Base-by-base conservation (phyloP, 2,329 filamentous ascomycete species). In the Conoideocrella luteorostrata region DNA sequence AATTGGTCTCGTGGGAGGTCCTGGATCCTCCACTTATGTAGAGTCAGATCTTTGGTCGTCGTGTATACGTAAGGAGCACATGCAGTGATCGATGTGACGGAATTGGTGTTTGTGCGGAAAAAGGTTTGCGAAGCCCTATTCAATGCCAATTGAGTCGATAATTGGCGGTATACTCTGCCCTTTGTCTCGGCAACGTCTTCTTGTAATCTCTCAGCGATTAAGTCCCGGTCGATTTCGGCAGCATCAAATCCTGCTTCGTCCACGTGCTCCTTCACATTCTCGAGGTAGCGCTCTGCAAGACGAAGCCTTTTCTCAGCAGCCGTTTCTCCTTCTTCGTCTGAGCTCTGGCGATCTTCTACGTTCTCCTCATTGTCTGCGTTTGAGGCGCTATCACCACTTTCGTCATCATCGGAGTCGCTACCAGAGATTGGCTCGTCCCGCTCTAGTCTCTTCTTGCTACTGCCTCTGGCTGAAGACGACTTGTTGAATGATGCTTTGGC, bases 141-240 rank as follows among this genome's bases (percentile, higher is more conserved):
- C 60, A 94, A 85, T 49, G 83, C 79, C 50, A 95, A 73, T 52
- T 86, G 77, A 18, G 77, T 70, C 28, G 86, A 86, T 53, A 98
- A 78, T 61, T 80, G 79, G 41, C 88, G 79, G 68, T 95, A 97
- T 39, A 95, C 77, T 55, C 85, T 84, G 46, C 93, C 93, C 68
- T 96, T 96, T 44, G 80, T 80, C 67, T 96, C 93, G 41, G 93
- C 83, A 34, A 93, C 87, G 61, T 97, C 93, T 66, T 96, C 88
- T 64, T 91, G 82, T 55, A 98, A 70, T 54, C 90, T 75, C 63
- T 95, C 87, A 33, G 91, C 89, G 56, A 98, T 90, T 55, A 96
- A 70, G 60, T 98, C 93, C 47, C 85, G 77, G 67, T 97, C 93
- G 46, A 98, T 86, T 42, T 97, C 88, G 54, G 84, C 89, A 7